Evolutionary conservation across 2,329 filamentous ascomycete genomes (phyloP), one percentile per base, ranked within the genome.

Genomic region (Septoria linicola): DNA sequence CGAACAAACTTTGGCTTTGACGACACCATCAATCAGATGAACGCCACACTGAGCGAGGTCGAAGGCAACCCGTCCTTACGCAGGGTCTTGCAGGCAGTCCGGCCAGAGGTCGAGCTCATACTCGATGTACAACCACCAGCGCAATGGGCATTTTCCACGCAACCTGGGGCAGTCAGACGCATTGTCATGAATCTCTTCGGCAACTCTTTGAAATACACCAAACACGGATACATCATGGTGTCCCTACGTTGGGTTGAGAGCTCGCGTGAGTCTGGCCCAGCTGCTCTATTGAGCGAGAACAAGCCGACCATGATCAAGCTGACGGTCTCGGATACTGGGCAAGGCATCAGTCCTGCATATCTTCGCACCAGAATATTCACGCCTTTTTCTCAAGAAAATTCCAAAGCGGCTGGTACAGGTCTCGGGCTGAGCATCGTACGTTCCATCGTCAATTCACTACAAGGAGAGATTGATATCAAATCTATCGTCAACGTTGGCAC

Each of bases 391-490:
- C 85, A 88, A 55, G 85, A 88, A 59, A 76, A 86, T 41, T 68
- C 72, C 0, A 67, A 86, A 1, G 73, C 78, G 0, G 76, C 79
- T 0, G 84, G 85, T 0, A 80, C 80, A 0, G 84, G 85, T 0
- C 71, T 88, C 0, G 85, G 85, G 0, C 67, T 88, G 23, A 83
- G 80, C 34, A 80, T 88, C 7, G 84, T 88, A 66, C 73, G 60
- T 55, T 66, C 45, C 6, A 79, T 88, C 3, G 77, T 86, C n/a
- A 76, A 77, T 36, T 76, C 80, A 32, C 68, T 87, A 0, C 74
- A 76, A 16, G 84, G 84, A 0, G 75, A 73, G 10, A 82, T 87
- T 39, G 74, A 79, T 13, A 74, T 86, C 40, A 73, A 60, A 30
- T 60, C 57, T 2, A 57, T 60, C 7, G 41, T 58, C 36, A 59